Evolutionary conservation across 768 basidiomycete species (phyloP), one percentile per base, ranked within the genome.

Genomic region (Suillus spraguei): DNA sequence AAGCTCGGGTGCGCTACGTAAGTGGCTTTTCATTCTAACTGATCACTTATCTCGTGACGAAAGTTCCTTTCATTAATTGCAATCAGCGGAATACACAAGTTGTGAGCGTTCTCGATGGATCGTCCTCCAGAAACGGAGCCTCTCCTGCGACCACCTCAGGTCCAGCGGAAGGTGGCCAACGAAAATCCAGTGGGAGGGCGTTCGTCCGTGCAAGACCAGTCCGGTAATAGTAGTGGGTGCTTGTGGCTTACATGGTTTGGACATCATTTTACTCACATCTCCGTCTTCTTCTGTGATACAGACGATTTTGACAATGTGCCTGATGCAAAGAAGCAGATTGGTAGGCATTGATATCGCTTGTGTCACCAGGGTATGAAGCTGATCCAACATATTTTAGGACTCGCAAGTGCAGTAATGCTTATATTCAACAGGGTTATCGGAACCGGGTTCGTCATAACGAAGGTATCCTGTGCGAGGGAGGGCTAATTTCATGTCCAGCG

Each of bases 381-480:
- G 44, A 49, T 41, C 17, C 69, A 66, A 46, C 32, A 3, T 11
- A 41, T 38, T 49, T 63, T 35, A 72, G 70, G 71, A 13, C 47
- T 72, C 22, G 58, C 82, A 52, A 88, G 85, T 63, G 84, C 87
- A 4, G 73, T 85, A 3, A 87, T 84, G 66, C 82, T 92, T 49
- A 87, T 92, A 42, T 90, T 91, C 78, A 92, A 92, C 69, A 83
- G 87, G 35, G 81, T 90, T n/a, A 87, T 91, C 36, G 89, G 90
- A 22, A 86, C 88, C 22, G 89, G 90, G 90, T 87, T 63, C 36
- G 77, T 49, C 36, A 55, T 24, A 3, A 32, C 24, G 11, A 32
- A 20, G 13, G 3, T 10, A 33, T 9, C 16, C 41, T 55, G 33
- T 36, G 7, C 32, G 39, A 44, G 38, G 9, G 58, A 38, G 47